phyloP scores from a whole-genome alignment of 768 basidiomycete species.

The Amanita exitialis region DNA sequence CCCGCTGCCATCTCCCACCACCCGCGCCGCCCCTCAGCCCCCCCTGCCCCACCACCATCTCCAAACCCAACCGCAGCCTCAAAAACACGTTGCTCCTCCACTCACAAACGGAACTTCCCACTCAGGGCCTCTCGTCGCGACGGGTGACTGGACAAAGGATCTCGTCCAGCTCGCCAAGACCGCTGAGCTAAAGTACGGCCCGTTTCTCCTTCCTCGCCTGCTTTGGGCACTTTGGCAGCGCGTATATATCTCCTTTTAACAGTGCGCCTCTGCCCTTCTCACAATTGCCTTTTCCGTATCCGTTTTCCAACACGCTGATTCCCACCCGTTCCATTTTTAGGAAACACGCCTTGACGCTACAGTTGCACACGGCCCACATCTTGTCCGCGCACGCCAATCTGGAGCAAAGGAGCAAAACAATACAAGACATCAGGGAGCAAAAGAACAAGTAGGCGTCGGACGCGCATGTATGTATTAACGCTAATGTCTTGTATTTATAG shows the following conservation, averaged over 20 bases:
- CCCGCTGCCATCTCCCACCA: not conserved
- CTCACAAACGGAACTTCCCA: conserved; percentile 9
- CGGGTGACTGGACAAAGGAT: conserved; percentile 82
- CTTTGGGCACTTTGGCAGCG: not conserved
- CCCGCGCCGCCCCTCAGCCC: conserved; percentile 4
- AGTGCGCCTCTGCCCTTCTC: not conserved
- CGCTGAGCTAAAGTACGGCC: conserved; percentile 69
- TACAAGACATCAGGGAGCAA: conserved; percentile 78
- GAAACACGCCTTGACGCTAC: conserved; percentile 76
- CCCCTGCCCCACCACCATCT: conserved; percentile 12
- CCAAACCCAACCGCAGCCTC: not conserved
- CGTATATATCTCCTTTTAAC: not conserved
- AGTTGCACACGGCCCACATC: conserved; percentile 82
- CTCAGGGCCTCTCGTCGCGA: conserved; percentile 52
- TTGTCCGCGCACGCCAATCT: conserved; percentile 73
- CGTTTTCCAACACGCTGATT: not conserved
- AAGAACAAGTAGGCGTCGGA: conserved; percentile 57
- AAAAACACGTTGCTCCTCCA: not conserved
- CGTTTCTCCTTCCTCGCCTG: not conserved
- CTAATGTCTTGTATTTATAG: conserved; percentile 22
- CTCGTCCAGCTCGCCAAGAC: conserved; percentile 81
- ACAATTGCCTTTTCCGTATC: not conserved
- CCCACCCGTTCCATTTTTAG: conserved; percentile 22
- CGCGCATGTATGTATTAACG: not conserved
- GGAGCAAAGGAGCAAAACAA: conserved; percentile 66